Evolutionary conservation across 2,329 filamentous ascomycete genomes (phyloP), one percentile per base, ranked within the genome.

Genomic region (Sporothrix luriei): DNA sequence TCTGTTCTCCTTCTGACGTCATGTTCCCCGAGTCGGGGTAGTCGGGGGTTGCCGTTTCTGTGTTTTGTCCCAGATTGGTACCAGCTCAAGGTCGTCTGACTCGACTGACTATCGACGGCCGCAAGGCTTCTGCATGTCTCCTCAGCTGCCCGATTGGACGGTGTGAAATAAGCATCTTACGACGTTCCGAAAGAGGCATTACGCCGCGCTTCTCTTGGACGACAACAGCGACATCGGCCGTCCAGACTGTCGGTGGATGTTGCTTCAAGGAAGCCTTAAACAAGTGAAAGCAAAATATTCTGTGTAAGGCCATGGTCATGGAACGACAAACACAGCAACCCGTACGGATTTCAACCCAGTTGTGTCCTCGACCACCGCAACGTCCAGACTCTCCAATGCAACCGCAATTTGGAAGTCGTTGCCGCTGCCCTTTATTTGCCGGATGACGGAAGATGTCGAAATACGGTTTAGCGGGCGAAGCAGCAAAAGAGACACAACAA

Each of bases 401-500:
- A 4, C 11, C 16, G 66, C 66, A 68, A 68, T 61, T 26, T 68
- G 66, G 54, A 61, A 68, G 54, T n/a, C 52, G 24, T 51, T 68
- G 24, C 66, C 54, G 66, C 19, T 49, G 66, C 40, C 26, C 26
- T 57, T 68, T 40, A 68, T 68, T 52, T 68, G 46, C 66, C 66
- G 54, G 54, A 62, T 51, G 66, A 51, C 54, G 54, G 54, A 52
- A 24, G 66, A 66, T 66, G 62, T 66, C 49, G 64, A 46, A 38
- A 61, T 61, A 54, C 52, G 9, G 49, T 67, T 21, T 24, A 55
- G 49, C 40, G 48, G 19, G 43, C 19, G 24, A 57, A 5, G 10
- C 13, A 48, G 13, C 43, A 21, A 21, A 64, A 48, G 33, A 14
- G 57, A 54, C 13, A 43, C 40, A 43, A 43, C 40, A 43, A 33